Evolutionary conservation across 495 filamentous ascomycete species (phyloP), one percentile per base, ranked within the genome.

Genomic region (Aspergillus biplanus): DNA sequence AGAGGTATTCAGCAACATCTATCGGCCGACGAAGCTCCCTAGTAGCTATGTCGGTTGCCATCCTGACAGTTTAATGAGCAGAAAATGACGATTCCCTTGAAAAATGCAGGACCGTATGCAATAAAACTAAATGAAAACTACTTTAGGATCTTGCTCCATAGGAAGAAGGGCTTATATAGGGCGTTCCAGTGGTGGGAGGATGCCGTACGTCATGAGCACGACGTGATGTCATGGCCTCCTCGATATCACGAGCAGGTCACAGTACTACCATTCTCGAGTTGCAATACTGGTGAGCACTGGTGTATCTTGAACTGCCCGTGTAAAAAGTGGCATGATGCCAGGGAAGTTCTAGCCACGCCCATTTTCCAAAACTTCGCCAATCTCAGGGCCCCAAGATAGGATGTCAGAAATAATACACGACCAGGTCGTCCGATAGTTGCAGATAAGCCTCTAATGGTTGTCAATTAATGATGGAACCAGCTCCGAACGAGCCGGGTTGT

Each of bases 1-100:
- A 89, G 33, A 91, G 79, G 66, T 89, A 91, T 61, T 88, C 85
- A 32, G 80, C 81, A 9, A 86, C 71, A 63, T 86, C 80, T 12
- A 88, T 69, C 27, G 86, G 86, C 32, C 82, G 76, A 64, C 82
- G 77, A 52, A 87, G 78, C 64, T 83, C 82, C 56, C 75, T 72
- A 0, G 83, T 82, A 64, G 78, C 75, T 62, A 87, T 85, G 68
- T 87, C 85, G 27, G 71, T 73, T 54, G 79, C 75, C 80, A 84
- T 81, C 63, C 71, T 69, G 63, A 53, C 12, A 16, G n/a, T 54
- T 54, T 13, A 52, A 35, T 52, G 39, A 34, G 46, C 33, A 57
- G 59, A 33, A 7, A 31, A 42, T 34, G 47, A 52, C n/a, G 5
- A 15, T 5, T 18, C 15, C 21, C 16, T 47, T 31, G 5, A 54